Conservation (phyloP, 306 rosid genomes). For the peach (Prunus persica) region DNA sequence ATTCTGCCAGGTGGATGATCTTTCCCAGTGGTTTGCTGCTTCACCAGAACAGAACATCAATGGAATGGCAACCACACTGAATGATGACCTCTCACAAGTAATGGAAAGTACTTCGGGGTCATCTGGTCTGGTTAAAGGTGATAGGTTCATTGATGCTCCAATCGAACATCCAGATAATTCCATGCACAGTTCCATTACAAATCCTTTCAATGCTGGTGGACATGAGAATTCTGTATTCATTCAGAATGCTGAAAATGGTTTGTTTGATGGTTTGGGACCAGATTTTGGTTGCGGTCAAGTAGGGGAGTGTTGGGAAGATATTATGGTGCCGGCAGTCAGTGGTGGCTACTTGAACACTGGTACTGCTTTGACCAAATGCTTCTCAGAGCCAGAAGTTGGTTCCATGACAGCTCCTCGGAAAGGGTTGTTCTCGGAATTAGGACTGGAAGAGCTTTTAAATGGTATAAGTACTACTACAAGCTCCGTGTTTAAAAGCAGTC, state of each 20-base stretch:
- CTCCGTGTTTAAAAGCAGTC: conserved; percentile 31
- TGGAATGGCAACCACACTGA: conserved; percentile 30
- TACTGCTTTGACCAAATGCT: conserved; percentile 35
- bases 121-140: conserved; percentile 36
- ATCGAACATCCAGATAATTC: conserved; percentile 25
- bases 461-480: conserved; percentile 38
- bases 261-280: conserved; percentile 34
- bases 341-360: conserved; percentile 21
- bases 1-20: conserved; percentile 48
- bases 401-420: conserved; percentile 33
- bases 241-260: conserved; percentile 29
- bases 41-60: conserved; percentile 36
- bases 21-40: conserved; percentile 57
- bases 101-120: conserved; percentile 33
- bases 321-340: conserved; percentile 33
- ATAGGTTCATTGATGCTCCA: conserved; percentile 18
- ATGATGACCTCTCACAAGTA: conserved; percentile 36
- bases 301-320: conserved; percentile 42
- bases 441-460: conserved; percentile 59
- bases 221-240: conserved; percentile 24
- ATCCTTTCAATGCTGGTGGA: conserved; percentile 26
- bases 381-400: conserved; percentile 38
- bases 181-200: conserved; percentile 23
- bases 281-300: conserved; percentile 31
- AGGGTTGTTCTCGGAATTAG: conserved; percentile 67